Base-by-base conservation (phyloP, 805 yeast species). In the Ogataea haglerorum region DNA sequence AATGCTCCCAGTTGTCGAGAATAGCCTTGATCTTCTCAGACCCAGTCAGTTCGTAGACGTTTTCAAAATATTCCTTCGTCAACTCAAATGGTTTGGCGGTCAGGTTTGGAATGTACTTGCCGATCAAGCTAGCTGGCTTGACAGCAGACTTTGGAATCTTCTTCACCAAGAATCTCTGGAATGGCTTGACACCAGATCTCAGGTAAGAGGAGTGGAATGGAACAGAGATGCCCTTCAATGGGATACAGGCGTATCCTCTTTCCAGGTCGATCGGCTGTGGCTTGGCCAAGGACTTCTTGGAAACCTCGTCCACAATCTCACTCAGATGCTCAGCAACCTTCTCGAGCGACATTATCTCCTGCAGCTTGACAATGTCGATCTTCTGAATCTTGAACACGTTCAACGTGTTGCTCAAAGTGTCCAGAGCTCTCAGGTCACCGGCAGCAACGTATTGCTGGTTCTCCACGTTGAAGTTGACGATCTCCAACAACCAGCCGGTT, bases 151-250 rank as follows among this genome's bases (percentile, higher is more conserved):
- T 87, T 49, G 95, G 84, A 60, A 93, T 85, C 79, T 93, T 91
- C 84, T 89, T 93, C 65, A 82, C 82, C 73, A 93, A 77, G 83
- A 93, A 93, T 71, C 89, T 86, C 76, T 91, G 90, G 87, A 93
- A 93, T 58, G 99, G 99, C 70, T 90, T 91, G 46, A 93, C 99
- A 70, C 99, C 99, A 43, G 93, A 86, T 77, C 91, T 85, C 72
- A 93, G 77, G 73, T 95, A 93, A n/a, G 96, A 83, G 21, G 97
- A 89, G 72, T 93, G 99, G 97, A 93, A 93, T 49, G 99, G 99
- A 63, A 93, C 99, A n/a, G 96, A 88, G 53, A 93, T 93, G 57
- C 99, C 99, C 75, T 85, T 89, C 68, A 93, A 79, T 65, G 99
- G 99, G 57, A 93, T 93, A 58, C 93, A 91, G 30, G 99, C 98